Percentiles rank a stretch among this genome's conserved stretches.
Evolutionary conservation across 2,329 filamentous ascomycete species (phyloP).

Genomic region (Talaromyces sp.): DNA sequence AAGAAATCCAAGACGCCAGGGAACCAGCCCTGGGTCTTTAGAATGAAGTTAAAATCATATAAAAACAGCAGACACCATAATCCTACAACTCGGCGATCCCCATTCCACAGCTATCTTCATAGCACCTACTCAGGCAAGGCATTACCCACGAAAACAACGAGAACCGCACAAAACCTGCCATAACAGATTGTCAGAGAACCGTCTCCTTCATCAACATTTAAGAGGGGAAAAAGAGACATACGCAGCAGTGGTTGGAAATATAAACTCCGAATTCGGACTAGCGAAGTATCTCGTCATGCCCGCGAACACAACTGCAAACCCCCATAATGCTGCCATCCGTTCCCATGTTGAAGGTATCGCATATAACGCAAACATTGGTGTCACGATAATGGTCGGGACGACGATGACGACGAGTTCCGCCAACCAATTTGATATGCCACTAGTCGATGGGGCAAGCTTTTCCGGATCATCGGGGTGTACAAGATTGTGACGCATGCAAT

Average conservation of each 20-base stretch:
- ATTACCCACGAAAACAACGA: constrained; percentile 18
- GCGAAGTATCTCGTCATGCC: not conserved
- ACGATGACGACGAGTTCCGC: not conserved
- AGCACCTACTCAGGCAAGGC: not conserved
- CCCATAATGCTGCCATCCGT: constrained; percentile 10
- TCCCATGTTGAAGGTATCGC: constrained; percentile 7
- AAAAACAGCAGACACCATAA: not conserved
- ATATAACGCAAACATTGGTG: constrained; percentile 15
- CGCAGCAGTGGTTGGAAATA: constrained; percentile 16
- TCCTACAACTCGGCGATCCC: not conserved
- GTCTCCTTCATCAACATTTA: too few species aligned
- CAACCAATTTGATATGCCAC: not conserved
- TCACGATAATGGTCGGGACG: constrained; percentile 13
- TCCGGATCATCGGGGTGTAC: not conserved
- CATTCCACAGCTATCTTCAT: too few species aligned
- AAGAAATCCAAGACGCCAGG: not conserved
- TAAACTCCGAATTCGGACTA: not conserved
- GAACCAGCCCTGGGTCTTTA: not conserved
- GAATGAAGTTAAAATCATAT: not conserved
- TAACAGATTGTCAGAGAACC: not conserved
- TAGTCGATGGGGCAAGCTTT: too few species aligned
- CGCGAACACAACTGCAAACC: constrained; percentile 4
- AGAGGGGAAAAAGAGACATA: not conserved
- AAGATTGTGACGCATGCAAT: not conserved
- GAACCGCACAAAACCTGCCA: constrained; percentile 17